Evolutionary conservation across 257 asterid genomes (phyloP), one percentile per base, ranked within the genome.

Genomic region (Orobanche coerulescens): DNA sequence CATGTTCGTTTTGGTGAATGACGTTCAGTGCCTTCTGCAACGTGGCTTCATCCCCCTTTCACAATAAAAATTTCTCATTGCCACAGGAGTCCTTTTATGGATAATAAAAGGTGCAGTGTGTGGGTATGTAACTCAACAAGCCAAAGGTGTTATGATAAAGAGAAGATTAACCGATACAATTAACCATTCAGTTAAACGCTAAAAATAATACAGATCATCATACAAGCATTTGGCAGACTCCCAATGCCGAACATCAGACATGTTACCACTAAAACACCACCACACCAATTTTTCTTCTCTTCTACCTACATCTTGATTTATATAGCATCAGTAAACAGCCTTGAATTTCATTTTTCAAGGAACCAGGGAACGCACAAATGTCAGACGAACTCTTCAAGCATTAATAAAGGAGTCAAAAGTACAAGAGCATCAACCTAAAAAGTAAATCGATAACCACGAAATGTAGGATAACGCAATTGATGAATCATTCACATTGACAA

Each of bases 41-140:
- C 31, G 89, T 61, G 12, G 64, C 78, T 69, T 93, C 99, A 76
- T 80, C 81, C 57, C 94, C 97, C 97, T 93, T n/a, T 74, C 79
- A 86, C 44, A 71, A 51, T 52, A 62, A 47, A 75, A 72, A 64
- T 5, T 9, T 28, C 36, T 46, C 56, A 62, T 55, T 53, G 16
- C 60, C 19, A 57, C 68, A 36, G 77, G 15, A 63, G 53, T 11
- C 62, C 31, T 31, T n/a, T 51, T 14, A 34, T 10, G 42, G 54
- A 58, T 36, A 59, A 30, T n/a, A 71, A 0, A 16, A 47, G 3
- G 58, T 13, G 36, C 22, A 64, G 64, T 26, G 8, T 31, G 42
- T 10, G 49, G 23, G 49, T 5, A 19, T 31, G 14, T 26, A 26
- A 53, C 57, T 34, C 53, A 65, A 49, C 31, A 47, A 58, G 46